Conservation (phyloP, 2,329 filamentous ascomycete genomes). For the Diaporthe ilicicola region DNA sequence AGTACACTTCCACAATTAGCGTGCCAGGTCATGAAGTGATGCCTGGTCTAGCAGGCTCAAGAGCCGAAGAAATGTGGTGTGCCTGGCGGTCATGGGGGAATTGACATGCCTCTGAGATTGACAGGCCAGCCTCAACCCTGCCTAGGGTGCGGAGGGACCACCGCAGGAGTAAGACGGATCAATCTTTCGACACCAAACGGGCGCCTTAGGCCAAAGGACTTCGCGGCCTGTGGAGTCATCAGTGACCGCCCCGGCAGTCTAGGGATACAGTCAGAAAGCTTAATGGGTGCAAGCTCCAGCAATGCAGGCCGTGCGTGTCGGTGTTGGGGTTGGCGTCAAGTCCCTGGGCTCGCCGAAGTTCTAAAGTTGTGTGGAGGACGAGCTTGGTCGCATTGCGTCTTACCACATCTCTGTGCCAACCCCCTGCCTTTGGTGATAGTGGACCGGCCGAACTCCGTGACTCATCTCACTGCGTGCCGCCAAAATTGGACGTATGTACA, state of each 20-base stretch:
- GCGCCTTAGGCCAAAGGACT: neutral
- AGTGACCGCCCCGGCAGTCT: neutral
- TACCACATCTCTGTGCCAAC: neutral
- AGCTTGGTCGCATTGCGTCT: neutral
- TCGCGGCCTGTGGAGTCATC: conserved; percentile 12
- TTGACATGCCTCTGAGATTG: neutral
- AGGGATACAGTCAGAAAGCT: conserved; percentile 13
- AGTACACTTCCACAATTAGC: neutral
- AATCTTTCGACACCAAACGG: neutral
- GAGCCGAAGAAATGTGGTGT: neutral
- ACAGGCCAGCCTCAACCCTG: neutral
- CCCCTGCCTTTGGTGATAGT: neutral
- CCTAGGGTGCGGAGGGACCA: neutral
- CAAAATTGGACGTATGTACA: neutral
- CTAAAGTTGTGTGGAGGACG: too few species aligned
- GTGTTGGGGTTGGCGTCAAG: neutral
- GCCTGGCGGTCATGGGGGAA: conserved; percentile 4
- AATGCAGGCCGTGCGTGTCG: neutral
- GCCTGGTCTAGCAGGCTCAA: neutral
- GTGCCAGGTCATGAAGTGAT: neutral
- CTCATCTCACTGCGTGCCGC: conserved; percentile 13
- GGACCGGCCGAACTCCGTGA: neutral
- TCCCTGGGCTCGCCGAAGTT: too few species aligned
- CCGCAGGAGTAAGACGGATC: conserved; percentile 27
- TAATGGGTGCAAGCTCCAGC: conserved; percentile 8